phyloP scores from a whole-genome alignment of 495 filamentous ascomycete genomes.

The Immersiella caudata region DNA sequence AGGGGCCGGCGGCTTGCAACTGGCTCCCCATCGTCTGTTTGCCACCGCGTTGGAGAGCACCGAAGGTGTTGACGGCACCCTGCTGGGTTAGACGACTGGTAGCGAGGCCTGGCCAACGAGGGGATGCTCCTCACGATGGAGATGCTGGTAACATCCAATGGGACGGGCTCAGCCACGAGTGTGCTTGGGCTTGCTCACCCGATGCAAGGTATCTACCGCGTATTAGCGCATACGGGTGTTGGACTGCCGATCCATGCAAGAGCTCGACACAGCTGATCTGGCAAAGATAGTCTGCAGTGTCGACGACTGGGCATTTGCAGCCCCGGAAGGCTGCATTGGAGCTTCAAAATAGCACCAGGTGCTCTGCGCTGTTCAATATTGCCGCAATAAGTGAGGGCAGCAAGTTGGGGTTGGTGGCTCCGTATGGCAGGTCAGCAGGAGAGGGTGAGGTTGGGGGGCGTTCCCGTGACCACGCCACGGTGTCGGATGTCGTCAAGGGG shows the following conservation, averaged over 20 bases:
- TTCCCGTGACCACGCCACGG: constrained; percentile 24
- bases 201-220: neutral
- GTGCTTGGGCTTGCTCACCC: neutral
- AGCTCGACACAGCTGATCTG: neutral
- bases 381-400: neutral
- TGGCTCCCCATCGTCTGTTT: neutral
- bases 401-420: neutral
- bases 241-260: constrained; percentile 8
- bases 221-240: neutral
- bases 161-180: neutral
- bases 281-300: constrained; percentile 1
- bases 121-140: neutral
- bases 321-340: neutral
- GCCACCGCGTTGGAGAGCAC: neutral
- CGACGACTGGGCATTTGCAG: neutral
- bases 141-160: neutral
- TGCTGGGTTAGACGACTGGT: neutral
- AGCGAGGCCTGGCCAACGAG: neutral
- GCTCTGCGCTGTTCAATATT: neutral
- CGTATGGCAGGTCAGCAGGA: neutral
- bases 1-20: neutral
- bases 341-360: neutral
- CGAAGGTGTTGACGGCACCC: neutral
- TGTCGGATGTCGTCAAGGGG: constrained; percentile 11
- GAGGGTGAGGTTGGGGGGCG: neutral